Evolutionary conservation across 805 yeast species (phyloP).

Genomic region (Suhomyces sp.): DNA sequence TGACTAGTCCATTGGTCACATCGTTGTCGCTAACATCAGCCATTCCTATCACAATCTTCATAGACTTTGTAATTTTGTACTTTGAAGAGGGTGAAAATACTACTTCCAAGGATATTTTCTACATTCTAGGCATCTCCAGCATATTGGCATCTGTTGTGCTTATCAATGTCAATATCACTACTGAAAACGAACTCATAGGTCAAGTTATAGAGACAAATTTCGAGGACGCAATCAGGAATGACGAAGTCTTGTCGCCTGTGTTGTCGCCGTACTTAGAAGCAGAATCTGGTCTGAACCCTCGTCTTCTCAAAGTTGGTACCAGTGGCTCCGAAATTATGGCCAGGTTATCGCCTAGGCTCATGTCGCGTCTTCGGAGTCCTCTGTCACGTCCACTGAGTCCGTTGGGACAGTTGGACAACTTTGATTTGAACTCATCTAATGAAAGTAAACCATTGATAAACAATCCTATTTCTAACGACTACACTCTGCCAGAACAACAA

Average conservation of each 20-base stretch:
- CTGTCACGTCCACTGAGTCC: neutral
- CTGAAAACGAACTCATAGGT: constrained; percentile 45
- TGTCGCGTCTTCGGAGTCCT: neutral
- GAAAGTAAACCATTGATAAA: constrained; percentile 7
- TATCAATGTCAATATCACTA: constrained; percentile 41
- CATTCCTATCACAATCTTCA: constrained; percentile 50
- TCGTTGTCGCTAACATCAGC: constrained; percentile 51
- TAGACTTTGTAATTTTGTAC: constrained; percentile 40
- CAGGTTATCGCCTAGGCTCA: constrained; percentile 14
- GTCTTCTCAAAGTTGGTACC: constrained; percentile 10
- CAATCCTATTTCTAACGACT: constrained; percentile 1
- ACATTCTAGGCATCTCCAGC: constrained; percentile 46
- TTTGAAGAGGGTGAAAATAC: constrained; percentile 17
- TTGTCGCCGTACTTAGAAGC: constrained; percentile 42
- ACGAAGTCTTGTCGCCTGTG: constrained; percentile 45
- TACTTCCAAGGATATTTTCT: constrained; percentile 27
- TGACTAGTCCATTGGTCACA: constrained; percentile 53
- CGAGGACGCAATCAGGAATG: constrained; percentile 45
- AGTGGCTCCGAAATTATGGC: constrained; percentile 9
- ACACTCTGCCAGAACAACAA: neutral
- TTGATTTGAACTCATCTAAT: neutral
- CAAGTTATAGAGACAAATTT: constrained; percentile 48
- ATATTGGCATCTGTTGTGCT: constrained; percentile 47
- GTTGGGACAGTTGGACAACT: neutral
- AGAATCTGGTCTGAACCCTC: constrained; percentile 1